Conservation (phyloP, 768 basidiomycete genomes). For the Amanita pallidorosea region DNA sequence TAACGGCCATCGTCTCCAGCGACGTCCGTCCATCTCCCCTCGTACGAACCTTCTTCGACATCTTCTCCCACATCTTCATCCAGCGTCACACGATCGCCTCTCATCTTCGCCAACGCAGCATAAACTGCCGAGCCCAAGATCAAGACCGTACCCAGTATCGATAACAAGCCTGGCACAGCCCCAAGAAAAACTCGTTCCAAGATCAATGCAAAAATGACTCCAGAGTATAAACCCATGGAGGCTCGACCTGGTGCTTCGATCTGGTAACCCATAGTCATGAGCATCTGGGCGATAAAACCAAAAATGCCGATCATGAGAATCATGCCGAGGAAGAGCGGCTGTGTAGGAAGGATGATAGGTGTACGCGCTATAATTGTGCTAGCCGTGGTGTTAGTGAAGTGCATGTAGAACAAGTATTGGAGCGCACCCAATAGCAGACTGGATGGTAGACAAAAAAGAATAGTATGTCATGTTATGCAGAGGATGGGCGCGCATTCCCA, state of each 20-base stretch:
- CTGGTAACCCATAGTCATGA: slow-evolving; percentile 34
- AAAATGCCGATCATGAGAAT: slow-evolving; percentile 40
- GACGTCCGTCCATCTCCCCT: no score
- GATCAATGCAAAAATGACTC: slow-evolving; percentile 7
- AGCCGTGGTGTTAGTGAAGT: not conserved
- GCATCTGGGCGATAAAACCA: slow-evolving; percentile 42
- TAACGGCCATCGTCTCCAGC: no score
- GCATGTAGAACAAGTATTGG: not conserved
- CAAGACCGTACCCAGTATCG: not conserved
- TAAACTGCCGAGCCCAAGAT: slow-evolving; percentile 2
- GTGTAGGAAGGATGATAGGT: slow-evolving; percentile 33
- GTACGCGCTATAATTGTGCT: slow-evolving; percentile 34
- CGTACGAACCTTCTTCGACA: no score
- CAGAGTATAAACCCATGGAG: slow-evolving; percentile 42
- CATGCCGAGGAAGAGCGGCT: slow-evolving; percentile 31
- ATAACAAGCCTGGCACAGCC: not conserved
- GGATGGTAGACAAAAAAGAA: slow-evolving; percentile 41
- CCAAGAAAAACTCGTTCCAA: not conserved
- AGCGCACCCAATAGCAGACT: slow-evolving; percentile 22
- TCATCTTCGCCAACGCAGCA: not conserved
- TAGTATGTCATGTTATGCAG: slow-evolving; percentile 65
- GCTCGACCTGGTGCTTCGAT: slow-evolving; percentile 53
- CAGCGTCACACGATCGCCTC: no score
- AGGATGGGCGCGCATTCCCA: slow-evolving; percentile 68
- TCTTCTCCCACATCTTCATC: no score